Base-by-base conservation (phyloP, 2,329 filamentous ascomycete species). In the Penicillium frequentans region DNA sequence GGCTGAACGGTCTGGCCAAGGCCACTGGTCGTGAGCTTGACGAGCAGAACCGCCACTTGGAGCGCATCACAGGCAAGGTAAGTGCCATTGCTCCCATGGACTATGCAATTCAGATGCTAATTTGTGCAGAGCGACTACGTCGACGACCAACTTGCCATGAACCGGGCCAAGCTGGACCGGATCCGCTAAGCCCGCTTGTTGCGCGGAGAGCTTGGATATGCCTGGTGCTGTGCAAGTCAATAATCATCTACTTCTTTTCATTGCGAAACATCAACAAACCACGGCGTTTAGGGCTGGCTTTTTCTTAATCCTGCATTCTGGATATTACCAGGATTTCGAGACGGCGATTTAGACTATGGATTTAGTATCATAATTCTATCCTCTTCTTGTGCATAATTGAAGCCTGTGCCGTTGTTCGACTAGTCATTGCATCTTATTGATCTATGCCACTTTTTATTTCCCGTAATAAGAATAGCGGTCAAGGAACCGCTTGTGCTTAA, bases 121-220 rank as follows among this genome's bases (percentile, higher is more conserved):
- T 55, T 59, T 46, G 37, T 16, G 27, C 73, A 91, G 90, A 93
- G 88, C 76, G 91, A 96, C 72, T 84, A 82, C 66, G 90, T 96
- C 64, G 90, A 92, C 73, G 90, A 93, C 64, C 85, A 89, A 70
- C 90, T 93, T 67, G 86, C 86, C 57, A 86, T 91, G 83, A 93
- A 93, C 79, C 82, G 89, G 63, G 86, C 88, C 67, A 84, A 86
- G 65, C 73, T 92, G 73, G 86, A 89, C 67, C 82, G 87, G 37
- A 78, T 78, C 58, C 74, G 64, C 61, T 77, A 72, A 59, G 44
- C 19, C n/a, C 9, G 11, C 42, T 21, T 39, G 10, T 9, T 51
- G 21, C 46, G 37, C 46, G 53, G 58, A 48, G 63, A 59, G 58
- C 55, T 64, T 47, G 57, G 54, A 64, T 64, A 67, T 62, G 68